Conservation (phyloP, 2,329 filamentous ascomycete genomes). For the Fusarium sterilihyphosum region DNA sequence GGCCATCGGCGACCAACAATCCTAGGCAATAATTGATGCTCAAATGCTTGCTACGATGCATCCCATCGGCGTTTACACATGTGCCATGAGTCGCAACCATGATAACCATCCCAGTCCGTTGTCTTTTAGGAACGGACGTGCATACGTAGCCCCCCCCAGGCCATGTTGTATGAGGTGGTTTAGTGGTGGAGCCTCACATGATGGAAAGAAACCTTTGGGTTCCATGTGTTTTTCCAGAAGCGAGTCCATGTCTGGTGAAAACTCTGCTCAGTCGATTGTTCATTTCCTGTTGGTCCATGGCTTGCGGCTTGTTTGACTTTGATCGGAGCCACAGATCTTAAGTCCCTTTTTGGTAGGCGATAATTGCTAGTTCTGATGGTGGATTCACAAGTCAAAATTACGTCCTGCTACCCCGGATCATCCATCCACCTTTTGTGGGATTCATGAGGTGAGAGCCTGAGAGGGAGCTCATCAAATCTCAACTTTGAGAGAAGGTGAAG, state of each 20-base stretch:
- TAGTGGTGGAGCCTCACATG: constrained; percentile 28
- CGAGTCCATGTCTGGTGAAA: constrained; percentile 25
- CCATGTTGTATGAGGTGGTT: constrained; percentile 15
- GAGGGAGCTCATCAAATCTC: constrained; percentile 10
- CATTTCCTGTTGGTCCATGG: constrained; percentile 21
- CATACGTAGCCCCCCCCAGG: constrained; percentile 1
- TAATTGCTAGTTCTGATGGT: constrained; percentile 15
- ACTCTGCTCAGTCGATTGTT: constrained; percentile 23
- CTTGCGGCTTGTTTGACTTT: constrained; percentile 6
- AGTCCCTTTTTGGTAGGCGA: constrained; percentile 16
- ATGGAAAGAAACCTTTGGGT: constrained; percentile 23
- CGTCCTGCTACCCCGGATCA: constrained; percentile 31
- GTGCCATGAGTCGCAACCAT: constrained; percentile 22
- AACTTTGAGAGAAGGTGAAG: background rate
- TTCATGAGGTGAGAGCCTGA: background rate
- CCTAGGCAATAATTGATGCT: constrained; percentile 11
- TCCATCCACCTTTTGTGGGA: constrained; percentile 6
- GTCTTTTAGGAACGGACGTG: constrained; percentile 2
- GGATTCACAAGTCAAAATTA: constrained; percentile 11
- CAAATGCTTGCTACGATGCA: constrained; percentile 3
- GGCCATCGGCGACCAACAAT: constrained; percentile 3
- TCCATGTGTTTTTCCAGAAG: constrained; percentile 32
- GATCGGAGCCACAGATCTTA: constrained; percentile 19
- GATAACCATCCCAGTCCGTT: background rate
- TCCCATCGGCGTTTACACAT: constrained; percentile 3